phyloP scores from a whole-genome alignment of 306 rosid species.

The Castanea mollissima region DNA sequence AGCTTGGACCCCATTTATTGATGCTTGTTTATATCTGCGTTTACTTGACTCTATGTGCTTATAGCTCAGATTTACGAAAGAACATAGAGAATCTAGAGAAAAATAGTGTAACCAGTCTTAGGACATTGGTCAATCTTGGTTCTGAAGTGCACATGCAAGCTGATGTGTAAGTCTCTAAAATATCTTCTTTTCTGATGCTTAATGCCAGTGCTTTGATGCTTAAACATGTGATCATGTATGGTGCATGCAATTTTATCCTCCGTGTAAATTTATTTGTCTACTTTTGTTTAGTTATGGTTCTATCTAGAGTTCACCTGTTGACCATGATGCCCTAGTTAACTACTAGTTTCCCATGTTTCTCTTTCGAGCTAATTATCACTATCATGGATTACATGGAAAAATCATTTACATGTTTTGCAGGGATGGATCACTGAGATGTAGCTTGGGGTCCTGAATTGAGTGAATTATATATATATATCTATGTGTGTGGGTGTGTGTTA shows the following conservation, averaged over 20 bases:
- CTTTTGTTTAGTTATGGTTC: not conserved
- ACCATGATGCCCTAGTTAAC: not conserved
- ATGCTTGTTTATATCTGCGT: constrained; percentile 11
- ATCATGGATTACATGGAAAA: not conserved
- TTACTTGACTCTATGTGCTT: constrained; percentile 47
- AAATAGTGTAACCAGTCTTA: constrained; percentile 77
- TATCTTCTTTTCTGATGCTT: constrained; percentile 4
- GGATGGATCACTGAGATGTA: not conserved
- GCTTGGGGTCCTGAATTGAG: not conserved
- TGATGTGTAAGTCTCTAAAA: constrained; percentile 70
- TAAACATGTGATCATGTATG: not conserved
- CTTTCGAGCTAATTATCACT: constrained; percentile 11
- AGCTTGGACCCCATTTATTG: not conserved
- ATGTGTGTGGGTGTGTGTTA: not conserved
- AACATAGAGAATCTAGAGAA: constrained; percentile 83
- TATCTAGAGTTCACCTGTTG: not conserved
- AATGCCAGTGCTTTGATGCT: not conserved
- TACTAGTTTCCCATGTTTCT: constrained; percentile 2
- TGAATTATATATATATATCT: not conserved
- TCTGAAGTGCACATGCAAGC: constrained; percentile 93
- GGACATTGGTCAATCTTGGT: constrained; percentile 86
- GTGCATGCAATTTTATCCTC: not conserved
- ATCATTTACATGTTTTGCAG: not conserved
- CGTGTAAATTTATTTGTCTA: constrained; percentile 1
- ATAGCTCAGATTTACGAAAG: constrained; percentile 75